phyloP scores from a whole-genome alignment of 371 early-diverging fungal species.

The Actinomortierella ambigua region DNA sequence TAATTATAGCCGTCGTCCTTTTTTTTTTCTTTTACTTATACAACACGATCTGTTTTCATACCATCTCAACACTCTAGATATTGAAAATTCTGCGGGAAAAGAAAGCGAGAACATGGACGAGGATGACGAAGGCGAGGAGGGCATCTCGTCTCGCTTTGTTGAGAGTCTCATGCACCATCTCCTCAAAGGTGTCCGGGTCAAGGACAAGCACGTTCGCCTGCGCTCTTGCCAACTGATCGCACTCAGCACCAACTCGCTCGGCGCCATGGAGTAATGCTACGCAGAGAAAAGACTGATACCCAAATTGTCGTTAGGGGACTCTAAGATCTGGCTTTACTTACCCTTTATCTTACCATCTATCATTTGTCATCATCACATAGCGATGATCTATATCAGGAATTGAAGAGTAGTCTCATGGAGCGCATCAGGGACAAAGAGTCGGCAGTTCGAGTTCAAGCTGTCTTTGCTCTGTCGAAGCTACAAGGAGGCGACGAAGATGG shows the following conservation, averaged over 20 bases:
- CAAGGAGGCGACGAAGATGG: conserved; percentile 62
- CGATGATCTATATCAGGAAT: conserved; percentile 75
- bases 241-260: conserved; percentile 72
- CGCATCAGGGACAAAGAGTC: conserved; percentile 85
- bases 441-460: conserved; percentile 80
- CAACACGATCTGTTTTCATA: too few relatives aligned
- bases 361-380: conserved; percentile 36
- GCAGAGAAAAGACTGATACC: too few relatives aligned
- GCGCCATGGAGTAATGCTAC: conserved; percentile 77
- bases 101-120: conserved; percentile 26
- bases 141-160: conserved; percentile 73
- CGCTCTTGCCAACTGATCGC: conserved; percentile 84
- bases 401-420: conserved; percentile 69
- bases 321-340: too few relatives aligned
- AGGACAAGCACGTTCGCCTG: conserved; percentile 75
- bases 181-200: conserved; percentile 74
- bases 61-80: conserved; percentile 24
- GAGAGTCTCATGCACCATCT: conserved; percentile 71
- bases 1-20: not conserved
- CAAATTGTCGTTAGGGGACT: too few relatives aligned
- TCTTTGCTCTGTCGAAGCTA: conserved; percentile 77
- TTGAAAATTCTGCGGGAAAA: conserved; percentile 15
- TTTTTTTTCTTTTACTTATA: not conserved
- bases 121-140: conserved; percentile 53
- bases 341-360: too few relatives aligned